Conservation (phyloP, 2,329 filamentous ascomycete genomes). For the Rutstroemia sp. region DNA sequence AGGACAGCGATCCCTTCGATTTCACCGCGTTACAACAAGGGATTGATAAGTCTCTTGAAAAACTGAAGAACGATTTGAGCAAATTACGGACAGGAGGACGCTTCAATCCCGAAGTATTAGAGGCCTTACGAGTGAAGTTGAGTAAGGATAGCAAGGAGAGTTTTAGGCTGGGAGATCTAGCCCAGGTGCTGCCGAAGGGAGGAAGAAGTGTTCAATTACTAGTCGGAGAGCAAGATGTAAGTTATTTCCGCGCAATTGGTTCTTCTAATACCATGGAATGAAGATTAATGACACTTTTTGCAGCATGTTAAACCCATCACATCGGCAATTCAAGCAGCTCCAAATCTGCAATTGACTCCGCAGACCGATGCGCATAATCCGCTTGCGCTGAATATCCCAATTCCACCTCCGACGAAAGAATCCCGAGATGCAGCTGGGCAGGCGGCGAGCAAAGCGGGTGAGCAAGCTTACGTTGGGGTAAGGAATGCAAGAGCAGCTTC, state of each 20-base stretch:
- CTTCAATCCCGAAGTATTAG: slow-evolving; percentile 54
- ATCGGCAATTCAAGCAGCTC: slow-evolving; percentile 43
- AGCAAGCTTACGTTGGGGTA: slow-evolving; percentile 25
- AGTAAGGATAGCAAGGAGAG: slow-evolving; percentile 44
- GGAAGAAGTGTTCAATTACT: slow-evolving; percentile 53
- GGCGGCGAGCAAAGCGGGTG: slow-evolving; percentile 28
- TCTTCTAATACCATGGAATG: neutral
- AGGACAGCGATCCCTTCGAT: slow-evolving; percentile 47
- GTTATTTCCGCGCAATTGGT: slow-evolving; percentile 20
- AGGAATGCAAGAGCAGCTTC: slow-evolving; percentile 28
- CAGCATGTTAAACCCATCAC: slow-evolving; percentile 48
- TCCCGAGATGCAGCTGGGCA: slow-evolving; percentile 34
- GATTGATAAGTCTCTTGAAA: slow-evolving; percentile 46
- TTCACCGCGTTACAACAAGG: slow-evolving; percentile 48
- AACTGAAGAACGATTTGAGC: slow-evolving; percentile 52
- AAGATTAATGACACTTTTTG: neutral
- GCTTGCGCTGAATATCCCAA: slow-evolving; percentile 44
- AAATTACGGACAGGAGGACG: slow-evolving; percentile 55
- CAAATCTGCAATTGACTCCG: slow-evolving; percentile 41
- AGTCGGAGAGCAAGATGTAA: slow-evolving; percentile 55
- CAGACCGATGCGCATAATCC: slow-evolving; percentile 40
- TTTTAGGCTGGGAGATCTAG: slow-evolving; percentile 52
- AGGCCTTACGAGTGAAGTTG: slow-evolving; percentile 51
- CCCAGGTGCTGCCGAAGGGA: slow-evolving; percentile 59
- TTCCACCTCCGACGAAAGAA: slow-evolving; percentile 51